Evolutionary conservation across 495 filamentous ascomycete species (phyloP), one percentile per base, ranked within the genome.

Genomic region (Neurospora pannonica): DNA sequence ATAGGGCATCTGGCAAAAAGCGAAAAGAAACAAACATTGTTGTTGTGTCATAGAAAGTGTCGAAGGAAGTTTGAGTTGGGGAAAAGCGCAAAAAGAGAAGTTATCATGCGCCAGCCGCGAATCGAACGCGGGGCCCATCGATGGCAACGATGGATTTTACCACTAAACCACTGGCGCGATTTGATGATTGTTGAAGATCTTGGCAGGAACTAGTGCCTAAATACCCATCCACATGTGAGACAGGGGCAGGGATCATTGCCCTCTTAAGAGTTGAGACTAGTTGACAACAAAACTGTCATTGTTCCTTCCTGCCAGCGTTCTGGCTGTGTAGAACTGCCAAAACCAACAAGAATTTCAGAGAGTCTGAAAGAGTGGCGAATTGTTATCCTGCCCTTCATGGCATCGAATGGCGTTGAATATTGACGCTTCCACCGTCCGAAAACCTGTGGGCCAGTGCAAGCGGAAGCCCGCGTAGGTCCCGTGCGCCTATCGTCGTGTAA

Each of bases 111-210:
- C 81, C 80, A 84, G 82, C 83, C 83, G 83, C 80, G 83, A 84
- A 84, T 84, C 83, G 84, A 85, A 85, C 84, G 79, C 84, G 84
- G 84, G 84, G 84, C 84, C 82, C 83, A 84, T 85, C 83, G 83
- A 85, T 85, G 84, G 84, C 84, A 85, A 85, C 84, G 84, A 85
- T 85, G 84, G 82, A 85, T 85, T 85, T 85, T 85, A 85, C 84
- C 84, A 85, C 84, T 85, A 85, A 84, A 84, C 83, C 83, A 84
- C 83, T 83, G 80, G 54, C 54, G 54, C 54, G 54, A 62, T 62
- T 62, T 9, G 24, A 62, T 6, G 24, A 1, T 34, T 24, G 21
- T 24, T 54, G 46, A 28, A 6, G 0, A 2, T 54, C 6, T 28
- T 2, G 2, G 1, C 0, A 13, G 10, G 3, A 28, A 24, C 0